These are phyloP conservation scores for Hypoxylon trugodes DNA, from an alignment of 495 filamentous ascomycete genomes.

Conservation along the genomic window DNA sequence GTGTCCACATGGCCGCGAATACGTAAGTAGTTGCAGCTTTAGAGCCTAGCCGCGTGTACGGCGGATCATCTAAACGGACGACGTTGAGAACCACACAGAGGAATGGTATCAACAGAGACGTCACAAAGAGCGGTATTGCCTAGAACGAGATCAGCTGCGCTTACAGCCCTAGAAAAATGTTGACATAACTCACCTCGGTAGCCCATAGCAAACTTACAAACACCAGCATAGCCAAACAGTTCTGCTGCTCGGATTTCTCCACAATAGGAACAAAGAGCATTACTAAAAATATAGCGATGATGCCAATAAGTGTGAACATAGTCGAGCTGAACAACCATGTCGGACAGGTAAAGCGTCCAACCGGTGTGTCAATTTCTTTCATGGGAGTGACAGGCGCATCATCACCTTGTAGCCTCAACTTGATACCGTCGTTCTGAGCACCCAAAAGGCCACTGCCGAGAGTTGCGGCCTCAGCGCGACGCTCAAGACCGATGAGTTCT, in stretches of 20 bases:
- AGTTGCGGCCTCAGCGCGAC: constrained; percentile 94
- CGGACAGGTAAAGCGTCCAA: constrained; percentile 79
- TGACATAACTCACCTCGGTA: constrained; percentile 74
- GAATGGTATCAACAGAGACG: constrained; percentile 92
- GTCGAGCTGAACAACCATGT: constrained; percentile 83
- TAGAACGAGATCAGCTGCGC: constrained; percentile 47
- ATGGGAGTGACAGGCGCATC: constrained; percentile 58
- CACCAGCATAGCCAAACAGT: constrained; percentile 91
- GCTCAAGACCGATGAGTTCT: constrained; percentile 98
- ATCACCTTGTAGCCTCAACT: constrained; percentile 83
- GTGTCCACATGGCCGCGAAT: constrained; percentile 97
- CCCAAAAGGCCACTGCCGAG: constrained; percentile 87
- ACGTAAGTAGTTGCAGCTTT: constrained; percentile 81
- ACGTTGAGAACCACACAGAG: constrained; percentile 87
- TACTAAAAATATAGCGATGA: constrained; percentile 74
- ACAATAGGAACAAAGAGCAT: constrained; percentile 80
- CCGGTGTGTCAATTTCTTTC: constrained; percentile 80
- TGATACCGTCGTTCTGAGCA: constrained; percentile 71
- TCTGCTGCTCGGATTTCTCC: constrained; percentile 87
- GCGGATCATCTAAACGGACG: constrained; percentile 77
- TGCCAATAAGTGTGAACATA: constrained; percentile 77
- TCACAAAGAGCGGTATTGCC: constrained; percentile 97
- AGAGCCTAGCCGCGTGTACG: constrained; percentile 72
- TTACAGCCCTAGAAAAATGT: constrained; percentile 5
- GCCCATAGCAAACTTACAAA: constrained; percentile 97